Percentiles rank a stretch among this genome's conserved stretches.
These are phyloP conservation scores for Fusarium miscanthi DNA, from an alignment of 2,329 filamentous ascomycete genomes.

Conservation along the genomic window DNA sequence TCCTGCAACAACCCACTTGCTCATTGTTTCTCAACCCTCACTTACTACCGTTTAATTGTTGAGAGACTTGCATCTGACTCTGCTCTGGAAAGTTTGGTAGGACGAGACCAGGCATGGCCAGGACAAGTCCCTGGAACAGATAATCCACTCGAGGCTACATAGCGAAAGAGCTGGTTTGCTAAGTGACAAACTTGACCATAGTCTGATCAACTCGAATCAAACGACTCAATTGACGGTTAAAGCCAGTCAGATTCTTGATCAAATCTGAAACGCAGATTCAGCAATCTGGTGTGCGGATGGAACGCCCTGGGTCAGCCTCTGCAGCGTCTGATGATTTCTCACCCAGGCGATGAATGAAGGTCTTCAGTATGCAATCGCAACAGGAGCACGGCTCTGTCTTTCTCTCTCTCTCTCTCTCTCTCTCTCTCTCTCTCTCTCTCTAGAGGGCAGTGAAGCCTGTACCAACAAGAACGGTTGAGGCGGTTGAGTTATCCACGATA, in stretches of 20 bases:
- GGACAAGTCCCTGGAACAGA: neutral
- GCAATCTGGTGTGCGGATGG: neutral
- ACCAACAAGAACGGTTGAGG: neutral
- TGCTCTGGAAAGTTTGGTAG: neutral
- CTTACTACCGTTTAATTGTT: neutral
- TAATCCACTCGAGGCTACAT: neutral
- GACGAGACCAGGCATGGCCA: neutral
- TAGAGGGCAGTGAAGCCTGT: neutral
- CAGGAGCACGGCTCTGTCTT: neutral
- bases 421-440: neutral
- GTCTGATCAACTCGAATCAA: neutral
- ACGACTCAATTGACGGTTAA: neutral
- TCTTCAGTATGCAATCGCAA: neutral
- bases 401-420: neutral
- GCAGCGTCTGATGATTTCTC: neutral
- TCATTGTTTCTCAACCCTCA: neutral
- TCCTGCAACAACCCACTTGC: neutral
- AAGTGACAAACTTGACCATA: neutral
- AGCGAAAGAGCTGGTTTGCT: neutral
- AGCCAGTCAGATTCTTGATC: neutral
- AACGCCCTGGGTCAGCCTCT: neutral
- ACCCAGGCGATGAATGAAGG: neutral
- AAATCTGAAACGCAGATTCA: neutral
- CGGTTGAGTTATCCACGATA: conserved; percentile 5
- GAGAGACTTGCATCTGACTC: neutral